phyloP scores from a whole-genome alignment of 2,329 filamentous ascomycete species.

The Penicillium sp. region DNA sequence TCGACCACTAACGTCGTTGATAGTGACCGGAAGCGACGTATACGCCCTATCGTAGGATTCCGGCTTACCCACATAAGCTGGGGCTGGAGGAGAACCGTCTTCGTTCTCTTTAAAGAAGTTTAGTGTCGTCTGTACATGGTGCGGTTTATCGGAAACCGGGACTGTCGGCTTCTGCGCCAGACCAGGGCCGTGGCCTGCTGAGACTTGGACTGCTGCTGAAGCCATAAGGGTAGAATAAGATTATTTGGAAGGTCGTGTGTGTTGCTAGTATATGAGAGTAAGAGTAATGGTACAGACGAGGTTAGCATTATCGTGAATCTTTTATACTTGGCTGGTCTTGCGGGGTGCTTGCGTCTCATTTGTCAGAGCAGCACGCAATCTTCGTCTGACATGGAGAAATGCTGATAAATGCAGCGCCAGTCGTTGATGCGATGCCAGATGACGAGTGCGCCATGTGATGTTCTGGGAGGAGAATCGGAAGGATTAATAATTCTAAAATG shows the following conservation, averaged over 20 bases:
- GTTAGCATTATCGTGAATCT: not conserved
- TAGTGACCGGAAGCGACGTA: constrained; percentile 40
- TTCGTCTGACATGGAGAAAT: constrained; percentile 22
- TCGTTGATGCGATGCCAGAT: constrained; percentile 5
- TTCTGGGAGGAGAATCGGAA: too few relatives aligned
- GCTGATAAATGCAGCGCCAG: constrained; percentile 34
- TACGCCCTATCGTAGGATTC: constrained; percentile 49
- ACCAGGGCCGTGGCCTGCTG: constrained; percentile 12
- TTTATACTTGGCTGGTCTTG: constrained; percentile 16
- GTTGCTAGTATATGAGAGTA: too few relatives aligned
- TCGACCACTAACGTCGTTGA: constrained; percentile 49
- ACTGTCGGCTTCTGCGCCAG: constrained; percentile 18
- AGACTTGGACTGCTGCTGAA: constrained; percentile 34
- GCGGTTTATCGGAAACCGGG: constrained; percentile 27
- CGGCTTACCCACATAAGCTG: constrained; percentile 40
- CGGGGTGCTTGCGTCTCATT: constrained; percentile 28
- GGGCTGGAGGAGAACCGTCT: constrained; percentile 49
- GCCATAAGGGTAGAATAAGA: constrained; percentile 34
- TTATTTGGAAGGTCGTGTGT: too few relatives aligned
- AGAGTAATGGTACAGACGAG: too few relatives aligned
- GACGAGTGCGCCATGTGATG: constrained; percentile 13
- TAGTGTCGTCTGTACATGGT: constrained; percentile 48
- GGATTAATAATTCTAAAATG: not conserved
- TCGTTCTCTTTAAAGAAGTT: constrained; percentile 53
- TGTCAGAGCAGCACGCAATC: constrained; percentile 42